Evolutionary conservation across 2,329 filamentous ascomycete species (phyloP).

Genomic region (Exophiala xenobiotica): DNA sequence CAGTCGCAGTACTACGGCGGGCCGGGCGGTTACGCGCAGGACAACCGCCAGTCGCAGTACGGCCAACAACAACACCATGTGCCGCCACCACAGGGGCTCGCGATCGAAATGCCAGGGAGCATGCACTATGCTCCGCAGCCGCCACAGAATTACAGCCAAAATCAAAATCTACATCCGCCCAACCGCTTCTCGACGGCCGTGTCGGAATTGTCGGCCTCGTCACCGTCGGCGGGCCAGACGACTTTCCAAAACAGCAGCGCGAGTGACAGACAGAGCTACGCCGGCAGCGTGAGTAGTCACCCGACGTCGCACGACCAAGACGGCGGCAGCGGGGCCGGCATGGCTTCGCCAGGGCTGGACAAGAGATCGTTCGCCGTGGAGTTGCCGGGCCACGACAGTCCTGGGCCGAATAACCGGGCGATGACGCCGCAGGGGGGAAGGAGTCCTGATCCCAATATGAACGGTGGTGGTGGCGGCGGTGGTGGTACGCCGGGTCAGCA

Average conservation of each 20-base stretch:
- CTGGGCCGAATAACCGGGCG: slow-evolving; percentile 9
- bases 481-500: slow-evolving; percentile 11
- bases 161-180: slow-evolving; percentile 7
- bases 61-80: slow-evolving; percentile 1
- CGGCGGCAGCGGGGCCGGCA: too few species aligned
- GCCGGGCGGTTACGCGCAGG: slow-evolving; percentile 19
- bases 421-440: slow-evolving; percentile 6
- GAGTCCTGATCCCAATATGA: slow-evolving; percentile 1
- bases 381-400: slow-evolving; percentile 11
- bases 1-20: slow-evolving; percentile 18
- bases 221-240: slow-evolving; percentile 20
- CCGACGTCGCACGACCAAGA: slow-evolving; percentile 17
- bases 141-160: slow-evolving; percentile 8
- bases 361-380: slow-evolving; percentile 23
- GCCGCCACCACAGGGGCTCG: slow-evolving; percentile 21
- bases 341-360: slow-evolving; percentile 18
- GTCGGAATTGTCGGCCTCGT: slow-evolving; percentile 21
- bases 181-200: slow-evolving; percentile 22
- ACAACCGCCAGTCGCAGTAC: slow-evolving; percentile 19
- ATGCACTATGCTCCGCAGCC: slow-evolving; percentile 14
- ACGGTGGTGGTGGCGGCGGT: slow-evolving; percentile 7
- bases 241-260: slow-evolving; percentile 17
- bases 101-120: slow-evolving; percentile 30
- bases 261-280: slow-evolving; percentile 23
- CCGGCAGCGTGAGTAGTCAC: slow-evolving; percentile 21